phyloP scores from a whole-genome alignment of 257 asterid genomes.

The Gardenia jasminoides region DNA sequence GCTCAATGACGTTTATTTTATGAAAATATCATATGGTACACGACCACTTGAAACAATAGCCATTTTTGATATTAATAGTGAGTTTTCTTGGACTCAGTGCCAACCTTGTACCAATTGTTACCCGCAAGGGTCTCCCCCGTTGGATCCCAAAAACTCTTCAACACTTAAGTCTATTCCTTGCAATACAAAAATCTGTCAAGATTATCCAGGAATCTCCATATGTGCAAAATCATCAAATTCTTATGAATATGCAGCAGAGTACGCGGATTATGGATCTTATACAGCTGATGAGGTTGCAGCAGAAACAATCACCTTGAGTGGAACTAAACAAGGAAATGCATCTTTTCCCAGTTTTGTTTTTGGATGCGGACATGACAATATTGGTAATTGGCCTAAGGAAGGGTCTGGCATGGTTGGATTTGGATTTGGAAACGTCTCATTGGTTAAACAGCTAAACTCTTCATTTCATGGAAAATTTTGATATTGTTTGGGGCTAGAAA shows the following conservation, averaged over 20 bases:
- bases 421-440: conserved; percentile 49
- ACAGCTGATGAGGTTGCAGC: conserved; percentile 45
- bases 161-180: conserved; percentile 44
- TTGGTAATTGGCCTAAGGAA: conserved; percentile 18
- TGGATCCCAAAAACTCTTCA: conserved; percentile 43
- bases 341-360: conserved; percentile 29
- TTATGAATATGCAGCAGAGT: conserved; percentile 26
- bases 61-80: conserved; percentile 67
- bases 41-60: conserved; percentile 47
- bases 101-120: conserved; percentile 50
- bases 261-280: conserved; percentile 38
- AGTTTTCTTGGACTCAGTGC: conserved; percentile 71
- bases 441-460: conserved; percentile 44
- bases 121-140: conserved; percentile 38
- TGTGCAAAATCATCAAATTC: neutral
- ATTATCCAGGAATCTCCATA: conserved; percentile 23
- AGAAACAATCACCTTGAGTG: conserved; percentile 49
- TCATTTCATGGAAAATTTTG: conserved; percentile 49
- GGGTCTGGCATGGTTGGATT: conserved; percentile 65
- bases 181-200: conserved; percentile 17
- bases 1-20: conserved; percentile 37
- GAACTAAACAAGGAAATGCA: neutral
- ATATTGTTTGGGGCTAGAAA: conserved; percentile 53
- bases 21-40: conserved; percentile 55
- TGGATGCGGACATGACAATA: conserved; percentile 56